A percentile compares a stretch with the other conserved stretches of the same genome.
Evolutionary conservation across 805 yeast genomes (phyloP).

Genomic region (Huiozyma sinensis): DNA sequence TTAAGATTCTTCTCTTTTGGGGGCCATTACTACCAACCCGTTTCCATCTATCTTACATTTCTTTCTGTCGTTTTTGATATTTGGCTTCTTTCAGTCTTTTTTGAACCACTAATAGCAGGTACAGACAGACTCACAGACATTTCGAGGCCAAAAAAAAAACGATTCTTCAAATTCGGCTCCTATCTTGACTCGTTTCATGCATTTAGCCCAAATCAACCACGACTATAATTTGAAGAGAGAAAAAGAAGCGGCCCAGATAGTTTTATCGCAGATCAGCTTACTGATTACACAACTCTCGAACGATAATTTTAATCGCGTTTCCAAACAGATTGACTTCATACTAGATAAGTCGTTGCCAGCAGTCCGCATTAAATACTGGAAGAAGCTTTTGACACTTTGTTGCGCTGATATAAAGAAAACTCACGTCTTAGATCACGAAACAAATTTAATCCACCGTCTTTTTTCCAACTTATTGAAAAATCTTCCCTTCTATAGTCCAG

Average conservation of each 20-base stretch:
- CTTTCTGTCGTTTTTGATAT: too few relatives aligned
- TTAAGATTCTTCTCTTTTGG: too few relatives aligned
- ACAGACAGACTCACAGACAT: too few relatives aligned
- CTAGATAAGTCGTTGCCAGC: conserved; percentile 14
- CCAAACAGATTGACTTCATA: conserved; percentile 13
- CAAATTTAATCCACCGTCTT: conserved; percentile 15
- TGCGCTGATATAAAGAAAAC: conserved; percentile 12
- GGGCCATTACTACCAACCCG: too few relatives aligned
- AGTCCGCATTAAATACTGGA: conserved; percentile 22
- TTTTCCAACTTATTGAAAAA: conserved; percentile 12
- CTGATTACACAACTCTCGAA: conserved; percentile 17
- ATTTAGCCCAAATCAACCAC: conserved; percentile 8
- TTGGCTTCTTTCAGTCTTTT: too few relatives aligned
- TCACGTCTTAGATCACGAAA: conserved; percentile 8
- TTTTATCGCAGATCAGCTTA: conserved; percentile 21
- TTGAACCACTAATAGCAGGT: too few relatives aligned
- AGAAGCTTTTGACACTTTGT: conserved; percentile 15
- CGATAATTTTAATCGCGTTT: conserved; percentile 11
- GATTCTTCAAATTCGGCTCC: not conserved
- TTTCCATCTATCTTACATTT: too few relatives aligned
- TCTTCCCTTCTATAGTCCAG: conserved; percentile 10
- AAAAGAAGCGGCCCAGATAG: conserved; percentile 19
- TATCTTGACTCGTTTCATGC: conserved; percentile 14
- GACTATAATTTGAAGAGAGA: conserved; percentile 9
- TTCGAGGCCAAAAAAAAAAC: too few relatives aligned